Base-by-base conservation (phyloP, 352 stramenopile species). In the Phytophthora idaei region DNA sequence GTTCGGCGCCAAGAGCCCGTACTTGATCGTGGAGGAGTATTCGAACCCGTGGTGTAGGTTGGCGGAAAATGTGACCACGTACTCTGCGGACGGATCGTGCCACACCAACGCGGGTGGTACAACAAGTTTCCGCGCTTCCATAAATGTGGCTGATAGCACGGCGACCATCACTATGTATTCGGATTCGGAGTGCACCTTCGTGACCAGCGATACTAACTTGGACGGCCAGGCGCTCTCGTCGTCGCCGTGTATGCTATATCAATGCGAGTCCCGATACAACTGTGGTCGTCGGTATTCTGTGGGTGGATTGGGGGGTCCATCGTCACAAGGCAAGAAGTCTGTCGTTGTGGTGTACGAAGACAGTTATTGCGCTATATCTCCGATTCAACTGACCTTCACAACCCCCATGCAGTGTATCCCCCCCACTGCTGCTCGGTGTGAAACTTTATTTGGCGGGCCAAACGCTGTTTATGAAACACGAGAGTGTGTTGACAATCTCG, bases 331-430 rank as follows among this genome's bases (percentile, higher is more conserved):
- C 15, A 61, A 61, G 34, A 67, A 67, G 14, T 50, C 29, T 7
- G 59, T 17, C 4, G 34, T 67, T 2, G 51, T 61, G 12, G 12
- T 48, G 0, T 67, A 67, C 11, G 60, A 56, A 27, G 60, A 61
- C 31, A 67, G 21, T 10, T 62, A 9, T 10, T 67, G 60, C n/a
- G 29, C 34, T 17, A 17, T 55, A 7, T 48, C 50, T 42, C 59
- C 51, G 25, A 51, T 34, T 2, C 28, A 54, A 27, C 21, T 66
- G 7, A 31, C 29, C 1, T 39, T 66, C 11, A 52, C 41, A 15
- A 61, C 2, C 5, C 17, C 37, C 17, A 25, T 60, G 39, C 28
- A 42, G 4, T 62, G 60, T 46, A 55, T 41, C 4, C 1, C 44
- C 3, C n/a, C 12, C 7, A 3, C 60, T 4, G 15, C 51, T 28